Evolutionary conservation across 1,139 yeast species (phyloP), one percentile per base, ranked within the genome.

Genomic region (Yamadazyma mexicana): DNA sequence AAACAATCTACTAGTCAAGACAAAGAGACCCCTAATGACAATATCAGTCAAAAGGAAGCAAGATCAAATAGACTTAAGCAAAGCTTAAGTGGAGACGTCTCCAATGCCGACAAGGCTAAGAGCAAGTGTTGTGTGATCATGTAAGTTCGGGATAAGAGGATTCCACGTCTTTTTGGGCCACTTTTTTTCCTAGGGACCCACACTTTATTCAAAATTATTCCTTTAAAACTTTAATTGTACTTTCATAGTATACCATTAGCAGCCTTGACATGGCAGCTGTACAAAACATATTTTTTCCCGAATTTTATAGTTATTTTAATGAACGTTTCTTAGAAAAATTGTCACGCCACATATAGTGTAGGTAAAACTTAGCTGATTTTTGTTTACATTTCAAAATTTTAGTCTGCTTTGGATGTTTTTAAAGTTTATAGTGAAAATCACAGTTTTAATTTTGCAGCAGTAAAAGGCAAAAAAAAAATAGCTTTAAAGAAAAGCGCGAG

Each of bases 1-100:
- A 63, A 65, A 50, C 69, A 65, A 35, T 23, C 33, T n/a, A 17
- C 15, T 10, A 28, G 25, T 12, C 39, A 34, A 16, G 42, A 36
- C 28, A 40, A 38, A 25, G 39, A 40, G 30, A 36, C 31, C 20
- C 40, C 39, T 20, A 25, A 32, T n/a, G 46, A 36, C 12, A 22
- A 28, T 11, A 35, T 27, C 10, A 30, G 35, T 17, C 48, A 47
- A 33, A 49, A 49, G 22, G 52, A 49, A 25, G 38, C 34, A 26
- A 45, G 42, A 33, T 10, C 40, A 15, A 39, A 41, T 15, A 39
- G 53, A 29, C 37, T 44, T 31, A 48, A 47, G 31, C 52, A 48
- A 38, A 44, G 47, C 36, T 40, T 40, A 35, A 46, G 47, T 34
- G 51, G 49, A 11, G 51, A 46, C 20, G 40, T 31, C 12, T 27